These are phyloP conservation scores for Coffea canephora DNA, from an alignment of 257 asterid genomes.

Conservation along the genomic window DNA sequence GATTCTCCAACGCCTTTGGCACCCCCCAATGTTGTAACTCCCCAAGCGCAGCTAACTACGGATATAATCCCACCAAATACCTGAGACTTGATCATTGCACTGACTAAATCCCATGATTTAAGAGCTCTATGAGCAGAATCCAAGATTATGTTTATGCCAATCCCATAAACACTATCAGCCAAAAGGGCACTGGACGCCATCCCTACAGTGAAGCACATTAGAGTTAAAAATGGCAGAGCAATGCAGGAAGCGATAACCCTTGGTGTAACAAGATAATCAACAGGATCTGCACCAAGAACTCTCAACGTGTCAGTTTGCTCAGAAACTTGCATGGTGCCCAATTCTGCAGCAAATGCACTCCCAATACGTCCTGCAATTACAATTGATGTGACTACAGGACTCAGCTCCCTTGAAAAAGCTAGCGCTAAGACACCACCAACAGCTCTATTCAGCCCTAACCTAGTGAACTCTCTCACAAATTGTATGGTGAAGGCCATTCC, in stretches of 20 bases:
- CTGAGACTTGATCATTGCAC: conserved; percentile 84
- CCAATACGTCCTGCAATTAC: conserved; percentile 96
- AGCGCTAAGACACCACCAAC: conserved; percentile 95
- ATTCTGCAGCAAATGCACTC: conserved; percentile 92
- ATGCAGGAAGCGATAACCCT: conserved; percentile 81
- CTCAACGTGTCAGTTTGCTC: conserved; percentile 93
- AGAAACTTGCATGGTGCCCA: conserved; percentile 98
- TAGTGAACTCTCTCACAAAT: conserved; percentile 86
- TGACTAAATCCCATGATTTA: conserved; percentile 78
- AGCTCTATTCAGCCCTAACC: conserved; percentile 85
- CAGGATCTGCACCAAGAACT: conserved; percentile 87
- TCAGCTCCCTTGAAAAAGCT: conserved; percentile 82
- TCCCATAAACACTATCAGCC: conserved; percentile 77
- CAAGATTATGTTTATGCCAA: conserved; percentile 79
- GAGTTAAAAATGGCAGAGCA: conserved; percentile 72
- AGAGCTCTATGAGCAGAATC: conserved; percentile 91
- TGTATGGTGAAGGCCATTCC: conserved; percentile 99
- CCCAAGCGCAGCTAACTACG: conserved; percentile 95
- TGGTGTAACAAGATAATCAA: conserved; percentile 87
- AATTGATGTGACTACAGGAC: conserved; percentile 89
- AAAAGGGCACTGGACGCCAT: conserved; percentile 89
- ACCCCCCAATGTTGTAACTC: conserved; percentile 89
- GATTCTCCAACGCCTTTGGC: conserved; percentile 99
- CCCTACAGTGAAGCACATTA: conserved; percentile 82
- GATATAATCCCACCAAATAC: conserved; percentile 91